Evolutionary conservation across 2,329 filamentous ascomycete species (phyloP), one percentile per base, ranked within the genome.

Genomic region (Arthrobotrys musiformis): DNA sequence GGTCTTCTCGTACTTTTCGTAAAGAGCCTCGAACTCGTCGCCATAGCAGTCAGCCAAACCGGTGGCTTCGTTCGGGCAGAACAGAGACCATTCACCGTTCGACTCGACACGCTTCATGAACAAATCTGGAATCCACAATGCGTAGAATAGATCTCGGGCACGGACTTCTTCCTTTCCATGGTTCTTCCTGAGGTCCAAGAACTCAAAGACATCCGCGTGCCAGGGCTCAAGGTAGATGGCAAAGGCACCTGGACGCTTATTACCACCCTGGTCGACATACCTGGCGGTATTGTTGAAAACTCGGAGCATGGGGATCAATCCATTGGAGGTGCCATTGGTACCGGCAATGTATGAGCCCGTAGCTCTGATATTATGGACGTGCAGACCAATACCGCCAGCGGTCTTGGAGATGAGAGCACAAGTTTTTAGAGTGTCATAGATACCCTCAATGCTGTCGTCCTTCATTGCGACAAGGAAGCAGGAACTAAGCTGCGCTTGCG

Each of bases 391-490:
- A 84, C 95, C 95, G 84, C 95, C 95, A 81, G 95, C 95, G 86
- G 95, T 98, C 89, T 99, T 99, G 83, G 95, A 99, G 85, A 99
- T 99, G 93, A 99, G 94, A 81, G 95, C 95, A 85, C 95, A 99
- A 0, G 93, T 98, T 90, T 99, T 99, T 81, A 99, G 89, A 17
- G 95, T 99, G 83, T 99, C 95, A 83, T 99, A 99, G 84, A 99
- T 99, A 81, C 95, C 95, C 81, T 99, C 95, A 83, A 99, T 99
- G 85, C 94, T 97, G 86, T 99, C 95, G 62, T 97, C 94, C 88
- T 98, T 99, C 91, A 99, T 98, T 85, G 98, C 95, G 80, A 99
- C 93, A 68, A 99, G 88, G 90, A 99, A 99, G 88, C 95, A 99
- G 15, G 95, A 99, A 1, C 95, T 96, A 81, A 99, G 88, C 86